These are phyloP conservation scores for Zymoseptoria crescenta DNA, from an alignment of 2,329 filamentous ascomycete genomes.

Conservation along the genomic window DNA sequence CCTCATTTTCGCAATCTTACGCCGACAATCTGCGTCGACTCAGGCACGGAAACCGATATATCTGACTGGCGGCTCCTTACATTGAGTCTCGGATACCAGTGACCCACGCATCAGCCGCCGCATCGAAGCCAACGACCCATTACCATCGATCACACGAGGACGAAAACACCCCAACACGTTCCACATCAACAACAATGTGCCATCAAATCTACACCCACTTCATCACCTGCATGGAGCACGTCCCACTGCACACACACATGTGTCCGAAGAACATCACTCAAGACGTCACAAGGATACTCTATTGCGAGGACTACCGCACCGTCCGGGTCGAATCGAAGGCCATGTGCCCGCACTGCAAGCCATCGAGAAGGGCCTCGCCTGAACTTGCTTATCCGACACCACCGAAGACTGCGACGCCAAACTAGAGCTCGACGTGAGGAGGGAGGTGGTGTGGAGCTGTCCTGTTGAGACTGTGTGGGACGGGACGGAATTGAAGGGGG, in stretches of 20 bases:
- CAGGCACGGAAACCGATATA: background rate
- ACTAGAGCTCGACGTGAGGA: slow-evolving; percentile 4
- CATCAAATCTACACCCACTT: slow-evolving; percentile 30
- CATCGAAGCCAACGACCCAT: background rate
- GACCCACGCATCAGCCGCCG: background rate
- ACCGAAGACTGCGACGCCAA: slow-evolving; percentile 16
- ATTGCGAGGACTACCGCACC: slow-evolving; percentile 26
- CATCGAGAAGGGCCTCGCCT: slow-evolving; percentile 5
- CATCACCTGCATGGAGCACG: slow-evolving; percentile 19
- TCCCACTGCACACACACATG: slow-evolving; percentile 27
- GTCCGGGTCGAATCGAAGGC: slow-evolving; percentile 10
- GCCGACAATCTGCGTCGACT: background rate
- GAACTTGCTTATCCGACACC: slow-evolving; percentile 14
- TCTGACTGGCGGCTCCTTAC: slow-evolving; percentile 2
- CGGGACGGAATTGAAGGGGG: too few species aligned
- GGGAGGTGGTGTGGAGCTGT: background rate
- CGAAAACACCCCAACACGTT: background rate
- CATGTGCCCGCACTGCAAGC: slow-evolving; percentile 18
- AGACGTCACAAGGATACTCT: slow-evolving; percentile 24
- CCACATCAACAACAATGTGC: slow-evolving; percentile 20
- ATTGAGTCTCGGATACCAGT: slow-evolving; percentile 4
- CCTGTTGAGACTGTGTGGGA: background rate
- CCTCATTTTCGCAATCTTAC: background rate
- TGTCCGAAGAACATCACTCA: slow-evolving; percentile 25
- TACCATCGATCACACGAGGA: background rate